A percentile compares a stretch with the other conserved stretches of the same genome.
Conservation (phyloP, 441 rosid genomes). For the Pelargonium myrrhifolium region DNA sequence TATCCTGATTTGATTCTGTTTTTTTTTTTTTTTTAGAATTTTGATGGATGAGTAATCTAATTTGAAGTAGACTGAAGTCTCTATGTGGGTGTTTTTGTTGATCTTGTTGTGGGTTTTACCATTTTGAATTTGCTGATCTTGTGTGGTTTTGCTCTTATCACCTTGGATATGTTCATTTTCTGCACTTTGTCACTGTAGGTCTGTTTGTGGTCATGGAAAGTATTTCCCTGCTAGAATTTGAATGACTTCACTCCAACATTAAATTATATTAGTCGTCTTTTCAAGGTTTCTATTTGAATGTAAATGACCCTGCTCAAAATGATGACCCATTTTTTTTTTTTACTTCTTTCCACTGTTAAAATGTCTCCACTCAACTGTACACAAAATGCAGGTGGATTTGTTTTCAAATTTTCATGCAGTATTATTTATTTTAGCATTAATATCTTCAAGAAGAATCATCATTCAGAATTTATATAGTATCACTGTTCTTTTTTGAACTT, state of each 20-base stretch:
- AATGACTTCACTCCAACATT: not conserved
- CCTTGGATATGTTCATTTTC: constrained; percentile 2
- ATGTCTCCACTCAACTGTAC: not conserved
- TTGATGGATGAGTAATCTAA: not conserved
- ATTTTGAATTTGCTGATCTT: constrained; percentile 3
- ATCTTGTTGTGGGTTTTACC: not conserved
- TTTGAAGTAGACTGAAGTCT: not conserved
- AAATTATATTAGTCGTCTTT: not conserved
- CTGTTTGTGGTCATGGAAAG: not conserved
- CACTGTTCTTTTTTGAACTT: not conserved
- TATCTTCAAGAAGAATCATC: not conserved
- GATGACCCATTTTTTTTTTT: not conserved
- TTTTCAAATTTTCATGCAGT: constrained; percentile 2
- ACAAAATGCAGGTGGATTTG: not conserved
- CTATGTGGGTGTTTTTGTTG: not conserved
- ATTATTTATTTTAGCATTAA: not conserved
- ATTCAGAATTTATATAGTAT: not conserved
- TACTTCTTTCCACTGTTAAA: not conserved
- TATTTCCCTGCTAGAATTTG: not conserved
- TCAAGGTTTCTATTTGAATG: not conserved
- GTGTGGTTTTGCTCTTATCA: not conserved
- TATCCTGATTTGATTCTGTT: not conserved
- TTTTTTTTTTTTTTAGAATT: not conserved
- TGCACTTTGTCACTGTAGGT: not conserved
- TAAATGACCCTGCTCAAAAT: not conserved